Evolutionary conservation across 768 basidiomycete genomes (phyloP).

Genomic region (Lactarius trivialis): DNA sequence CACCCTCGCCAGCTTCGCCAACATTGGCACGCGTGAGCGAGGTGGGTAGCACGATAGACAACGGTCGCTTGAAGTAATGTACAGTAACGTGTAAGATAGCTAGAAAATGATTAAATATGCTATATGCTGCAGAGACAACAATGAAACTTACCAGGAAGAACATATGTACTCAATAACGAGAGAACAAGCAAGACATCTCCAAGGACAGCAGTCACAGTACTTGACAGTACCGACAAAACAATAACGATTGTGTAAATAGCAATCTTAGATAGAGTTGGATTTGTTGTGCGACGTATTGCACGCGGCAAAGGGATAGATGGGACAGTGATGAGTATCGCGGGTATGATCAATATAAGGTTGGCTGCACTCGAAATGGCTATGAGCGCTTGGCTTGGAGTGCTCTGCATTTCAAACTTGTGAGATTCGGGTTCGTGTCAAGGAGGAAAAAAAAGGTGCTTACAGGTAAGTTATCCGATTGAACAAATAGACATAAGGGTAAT

Average conservation of each 20-base stretch:
- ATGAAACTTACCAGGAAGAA: conserved; percentile 48
- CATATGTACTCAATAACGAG: conserved; percentile 51
- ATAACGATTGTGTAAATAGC: conserved; percentile 38
- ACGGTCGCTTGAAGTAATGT: conserved; percentile 79
- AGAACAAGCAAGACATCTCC: conserved; percentile 45
- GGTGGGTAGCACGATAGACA: conserved; percentile 72
- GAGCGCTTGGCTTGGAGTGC: conserved; percentile 27
- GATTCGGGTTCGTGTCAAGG: conserved; percentile 4
- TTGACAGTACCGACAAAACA: conserved; percentile 41
- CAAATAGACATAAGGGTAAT: conserved; percentile 52
- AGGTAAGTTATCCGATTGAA: conserved; percentile 38
- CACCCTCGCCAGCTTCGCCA: conserved; percentile 28
- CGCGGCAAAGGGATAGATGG: conserved; percentile 47
- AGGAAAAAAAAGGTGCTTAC: conserved; percentile 29
- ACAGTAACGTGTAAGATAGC: conserved; percentile 73
- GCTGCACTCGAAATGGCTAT: conserved; percentile 41
- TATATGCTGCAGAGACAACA: background rate
- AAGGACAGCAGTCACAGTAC: conserved; percentile 33
- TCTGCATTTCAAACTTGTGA: conserved; percentile 25
- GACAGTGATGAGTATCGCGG: conserved; percentile 49
- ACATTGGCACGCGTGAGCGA: conserved; percentile 10
- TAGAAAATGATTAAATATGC: conserved; percentile 22
- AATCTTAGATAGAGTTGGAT: conserved; percentile 42
- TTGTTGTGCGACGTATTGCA: conserved; percentile 34
- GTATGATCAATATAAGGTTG: conserved; percentile 53